Evolutionary conservation across 768 basidiomycete species (phyloP).

Genomic region (Lactarius tabidus): DNA sequence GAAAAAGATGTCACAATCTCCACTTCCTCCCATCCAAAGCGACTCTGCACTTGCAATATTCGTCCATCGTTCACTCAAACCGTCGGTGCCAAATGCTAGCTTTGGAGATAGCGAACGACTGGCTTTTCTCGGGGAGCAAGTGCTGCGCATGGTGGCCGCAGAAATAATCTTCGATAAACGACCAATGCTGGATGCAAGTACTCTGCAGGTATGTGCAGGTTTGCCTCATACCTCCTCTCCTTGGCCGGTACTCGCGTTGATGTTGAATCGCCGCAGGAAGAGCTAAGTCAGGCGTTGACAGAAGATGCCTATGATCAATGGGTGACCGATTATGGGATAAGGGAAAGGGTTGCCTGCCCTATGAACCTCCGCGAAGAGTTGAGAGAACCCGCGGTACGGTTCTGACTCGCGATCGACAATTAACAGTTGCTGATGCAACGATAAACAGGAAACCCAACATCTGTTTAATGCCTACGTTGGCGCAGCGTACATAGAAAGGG

Average conservation of each 20-base stretch:
- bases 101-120: conserved; percentile 58
- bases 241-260: background rate
- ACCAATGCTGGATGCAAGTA: conserved; percentile 46
- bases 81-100: conserved; percentile 30
- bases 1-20: conserved; percentile 10
- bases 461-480: conserved; percentile 24
- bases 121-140: conserved; percentile 45
- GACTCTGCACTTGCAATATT: conserved; percentile 51
- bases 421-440: background rate
- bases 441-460: conserved; percentile 18
- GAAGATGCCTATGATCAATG: conserved; percentile 16
- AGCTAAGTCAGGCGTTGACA: background rate
- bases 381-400: background rate
- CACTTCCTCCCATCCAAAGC: conserved; percentile 24
- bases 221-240: background rate
- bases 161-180: conserved; percentile 45
- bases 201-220: conserved; percentile 47
- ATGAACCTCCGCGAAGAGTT: conserved; percentile 7
- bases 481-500: conserved; percentile 14
- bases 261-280: background rate
- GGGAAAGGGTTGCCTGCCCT: conserved; percentile 18
- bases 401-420: background rate
- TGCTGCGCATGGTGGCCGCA: conserved; percentile 46
- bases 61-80: conserved; percentile 62
- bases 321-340: conserved; percentile 20